Evolutionary conservation across 2,329 filamentous ascomycete species (phyloP).

Genomic region (Aspergillus terreus): DNA sequence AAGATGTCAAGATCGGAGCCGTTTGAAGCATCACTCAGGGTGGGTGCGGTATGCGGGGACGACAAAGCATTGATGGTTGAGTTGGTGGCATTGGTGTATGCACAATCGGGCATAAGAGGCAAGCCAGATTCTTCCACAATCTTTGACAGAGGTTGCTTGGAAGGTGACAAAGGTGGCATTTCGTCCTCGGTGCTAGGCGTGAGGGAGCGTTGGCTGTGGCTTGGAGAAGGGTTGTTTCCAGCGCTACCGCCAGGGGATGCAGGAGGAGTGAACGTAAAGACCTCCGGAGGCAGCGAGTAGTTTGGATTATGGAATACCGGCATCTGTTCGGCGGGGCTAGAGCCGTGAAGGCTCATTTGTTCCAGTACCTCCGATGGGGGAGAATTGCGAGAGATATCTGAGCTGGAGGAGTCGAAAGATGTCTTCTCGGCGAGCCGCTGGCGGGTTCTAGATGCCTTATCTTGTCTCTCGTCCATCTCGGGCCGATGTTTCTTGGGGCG

Average conservation of each 20-base stretch:
- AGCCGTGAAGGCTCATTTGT: conserved; percentile 35
- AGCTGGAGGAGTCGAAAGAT: conserved; percentile 33
- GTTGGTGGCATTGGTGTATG: conserved; percentile 27
- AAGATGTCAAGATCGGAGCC: conserved; percentile 40
- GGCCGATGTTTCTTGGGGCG: conserved; percentile 61
- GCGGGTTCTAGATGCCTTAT: conserved; percentile 55
- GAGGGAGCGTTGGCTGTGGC: conserved; percentile 32
- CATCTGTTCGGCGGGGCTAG: conserved; percentile 30
- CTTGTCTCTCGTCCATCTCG: conserved; percentile 54
- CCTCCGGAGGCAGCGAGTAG: conserved; percentile 36
- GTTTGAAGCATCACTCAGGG: conserved; percentile 30
- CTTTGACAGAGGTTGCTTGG: conserved; percentile 25
- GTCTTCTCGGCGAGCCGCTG: conserved; percentile 36
- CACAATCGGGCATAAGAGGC: conserved; percentile 24
- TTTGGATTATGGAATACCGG: conserved; percentile 26
- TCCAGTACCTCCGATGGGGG: conserved; percentile 41
- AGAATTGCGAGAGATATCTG: conserved; percentile 40
- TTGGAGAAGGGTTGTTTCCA: conserved; percentile 36
- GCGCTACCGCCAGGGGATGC: conserved; percentile 42
- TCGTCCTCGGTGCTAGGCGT: conserved; percentile 38
- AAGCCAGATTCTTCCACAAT: conserved; percentile 30
- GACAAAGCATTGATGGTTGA: conserved; percentile 31
- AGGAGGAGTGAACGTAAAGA: conserved; percentile 47
- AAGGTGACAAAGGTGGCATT: conserved; percentile 33
- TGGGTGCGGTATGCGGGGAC: conserved; percentile 35